These are phyloP conservation scores for Fulvia fulva DNA, from an alignment of 2,329 filamentous ascomycete genomes.

Conservation along the genomic window DNA sequence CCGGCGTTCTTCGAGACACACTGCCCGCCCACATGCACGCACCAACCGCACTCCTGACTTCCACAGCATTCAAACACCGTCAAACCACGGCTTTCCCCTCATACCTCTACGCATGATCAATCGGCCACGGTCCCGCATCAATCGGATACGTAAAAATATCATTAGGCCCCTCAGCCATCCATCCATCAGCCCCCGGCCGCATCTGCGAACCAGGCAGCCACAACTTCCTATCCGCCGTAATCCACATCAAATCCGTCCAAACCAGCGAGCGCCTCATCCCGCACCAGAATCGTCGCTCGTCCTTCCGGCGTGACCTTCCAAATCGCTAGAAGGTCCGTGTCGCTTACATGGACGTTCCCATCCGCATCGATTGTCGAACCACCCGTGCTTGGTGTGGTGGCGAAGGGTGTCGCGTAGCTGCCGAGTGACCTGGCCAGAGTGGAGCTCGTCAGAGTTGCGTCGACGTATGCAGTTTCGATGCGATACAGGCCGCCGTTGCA, in stretches of 20 bases:
- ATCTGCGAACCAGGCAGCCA: conserved; percentile 4
- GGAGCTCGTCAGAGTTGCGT: conserved; percentile 32
- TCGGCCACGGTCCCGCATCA: conserved; percentile 3
- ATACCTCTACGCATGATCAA: neutral
- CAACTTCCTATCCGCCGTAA: neutral
- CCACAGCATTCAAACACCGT: too few species aligned
- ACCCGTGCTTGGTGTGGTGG: conserved; percentile 35
- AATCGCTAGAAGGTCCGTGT: conserved; percentile 30
- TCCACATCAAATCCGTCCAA: conserved; percentile 3
- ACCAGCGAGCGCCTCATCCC: conserved; percentile 14
- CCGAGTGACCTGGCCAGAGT: conserved; percentile 24
- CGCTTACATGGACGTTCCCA: conserved; percentile 37
- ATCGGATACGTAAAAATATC: conserved; percentile 1
- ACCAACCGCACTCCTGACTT: too few species aligned
- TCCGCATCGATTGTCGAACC: conserved; percentile 37
- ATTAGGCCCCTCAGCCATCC: conserved; percentile 1
- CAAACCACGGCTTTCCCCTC: too few species aligned
- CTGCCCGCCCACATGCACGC: too few species aligned
- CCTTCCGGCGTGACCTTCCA: conserved; percentile 28
- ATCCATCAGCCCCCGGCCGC: neutral
- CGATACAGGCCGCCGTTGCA: conserved; percentile 33
- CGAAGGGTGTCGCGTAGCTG: conserved; percentile 29
- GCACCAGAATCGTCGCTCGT: conserved; percentile 24
- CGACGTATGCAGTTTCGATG: conserved; percentile 34
- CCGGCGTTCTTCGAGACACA: too few species aligned